Percentiles rank a stretch among this genome's conserved stretches.
phyloP scores from a whole-genome alignment of 1,139 yeast genomes.

The Blastobotrys ciferrii region DNA sequence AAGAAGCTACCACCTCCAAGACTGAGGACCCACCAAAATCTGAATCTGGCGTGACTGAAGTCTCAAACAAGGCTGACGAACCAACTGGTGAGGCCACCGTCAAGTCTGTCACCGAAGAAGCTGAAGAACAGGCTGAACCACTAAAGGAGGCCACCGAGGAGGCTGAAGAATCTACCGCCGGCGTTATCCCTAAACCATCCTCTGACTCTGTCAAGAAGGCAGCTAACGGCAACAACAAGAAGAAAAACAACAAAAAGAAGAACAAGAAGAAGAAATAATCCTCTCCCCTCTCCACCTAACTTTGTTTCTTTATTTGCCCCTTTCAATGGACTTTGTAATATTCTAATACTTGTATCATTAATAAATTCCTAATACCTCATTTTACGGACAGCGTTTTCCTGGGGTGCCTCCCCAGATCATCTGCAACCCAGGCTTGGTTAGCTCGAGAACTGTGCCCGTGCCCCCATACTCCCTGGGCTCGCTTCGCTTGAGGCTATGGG shows the following conservation, averaged over 20 bases:
- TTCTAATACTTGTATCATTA: slow-evolving; percentile 2
- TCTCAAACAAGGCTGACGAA: slow-evolving; percentile 6
- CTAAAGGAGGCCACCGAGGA: slow-evolving; percentile 5
- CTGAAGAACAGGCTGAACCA: slow-evolving; percentile 1
- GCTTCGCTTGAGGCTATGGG: too few species aligned
- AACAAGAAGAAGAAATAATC: slow-evolving; percentile 25
- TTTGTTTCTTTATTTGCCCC: neutral
- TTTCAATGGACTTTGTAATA: neutral
- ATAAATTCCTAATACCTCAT: neutral
- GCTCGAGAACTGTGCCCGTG: too few species aligned
- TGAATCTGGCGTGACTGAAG: slow-evolving; percentile 12
- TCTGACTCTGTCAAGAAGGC: slow-evolving; percentile 15
- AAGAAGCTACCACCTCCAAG: slow-evolving; percentile 9
- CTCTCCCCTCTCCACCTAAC: neutral
- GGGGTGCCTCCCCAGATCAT: too few species aligned
- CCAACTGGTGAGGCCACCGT: slow-evolving; percentile 10
- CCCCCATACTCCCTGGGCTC: too few species aligned
- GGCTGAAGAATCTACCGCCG: slow-evolving; percentile 9
- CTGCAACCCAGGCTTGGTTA: too few species aligned
- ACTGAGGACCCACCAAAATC: slow-evolving; percentile 9
- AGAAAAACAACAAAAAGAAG: slow-evolving; percentile 23
- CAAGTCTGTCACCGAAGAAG: slow-evolving; percentile 9
- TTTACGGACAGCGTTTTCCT: too few species aligned
- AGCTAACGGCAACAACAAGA: slow-evolving; percentile 15
- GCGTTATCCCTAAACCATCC: slow-evolving; percentile 15